Percentiles rank a stretch among this genome's conserved stretches.
Evolutionary conservation across 2,329 filamentous ascomycete species (phyloP).

Genomic region (Arthroderma sp.): DNA sequence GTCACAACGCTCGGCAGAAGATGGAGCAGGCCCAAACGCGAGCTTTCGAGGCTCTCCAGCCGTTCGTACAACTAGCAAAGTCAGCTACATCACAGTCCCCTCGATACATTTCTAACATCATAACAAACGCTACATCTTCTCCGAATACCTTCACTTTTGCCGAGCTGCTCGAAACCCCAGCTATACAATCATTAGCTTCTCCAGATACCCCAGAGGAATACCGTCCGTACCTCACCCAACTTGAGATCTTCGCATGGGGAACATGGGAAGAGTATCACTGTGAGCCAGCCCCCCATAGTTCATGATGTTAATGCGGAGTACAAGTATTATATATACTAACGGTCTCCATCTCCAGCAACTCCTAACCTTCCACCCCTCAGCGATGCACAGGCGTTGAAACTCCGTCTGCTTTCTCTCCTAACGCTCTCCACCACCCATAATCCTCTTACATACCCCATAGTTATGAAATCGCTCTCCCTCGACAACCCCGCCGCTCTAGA

Average conservation of each 20-base stretch:
- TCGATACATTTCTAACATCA: conserved; percentile 70
- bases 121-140: conserved; percentile 77
- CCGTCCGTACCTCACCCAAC: conserved; percentile 50
- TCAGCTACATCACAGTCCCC: conserved; percentile 59
- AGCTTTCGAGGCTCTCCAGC: conserved; percentile 51
- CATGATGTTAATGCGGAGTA: conserved; percentile 9
- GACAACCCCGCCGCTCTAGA: conserved; percentile 59
- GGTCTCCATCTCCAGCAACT: conserved; percentile 25
- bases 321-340: not conserved
- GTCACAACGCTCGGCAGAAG: not conserved
- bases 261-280: conserved; percentile 68
- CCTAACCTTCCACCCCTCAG: conserved; percentile 57
- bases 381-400: conserved; percentile 63
- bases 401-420: conserved; percentile 80
- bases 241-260: conserved; percentile 85
- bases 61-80: conserved; percentile 81
- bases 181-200: conserved; percentile 58
- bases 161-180: conserved; percentile 71
- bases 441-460: conserved; percentile 58
- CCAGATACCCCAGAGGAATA: conserved; percentile 47
- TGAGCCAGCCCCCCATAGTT: conserved; percentile 17
- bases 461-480: conserved; percentile 56
- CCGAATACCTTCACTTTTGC: conserved; percentile 86
- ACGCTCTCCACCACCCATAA: conserved; percentile 57
- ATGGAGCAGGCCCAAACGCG: conserved; percentile 39